Base-by-base conservation (phyloP, 345 rosid species). In the Pseudoturritis turrita region DNA sequence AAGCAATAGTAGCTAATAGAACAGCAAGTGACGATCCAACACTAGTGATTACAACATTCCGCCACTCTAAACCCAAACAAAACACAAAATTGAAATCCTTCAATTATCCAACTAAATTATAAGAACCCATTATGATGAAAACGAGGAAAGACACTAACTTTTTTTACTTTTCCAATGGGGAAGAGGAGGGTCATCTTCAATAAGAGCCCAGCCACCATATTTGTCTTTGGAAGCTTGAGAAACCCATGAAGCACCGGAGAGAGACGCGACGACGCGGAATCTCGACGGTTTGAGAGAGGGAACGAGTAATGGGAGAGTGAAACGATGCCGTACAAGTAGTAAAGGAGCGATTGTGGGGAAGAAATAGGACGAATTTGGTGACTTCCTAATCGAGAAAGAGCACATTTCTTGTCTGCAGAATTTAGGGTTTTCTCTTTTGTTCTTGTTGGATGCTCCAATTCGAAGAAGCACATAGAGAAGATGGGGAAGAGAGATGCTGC, bases 151-250 rank as follows among this genome's bases (percentile, higher is more conserved):
- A 7, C 22, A 18, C 55, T 15, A 87, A 85, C 88, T 89, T 82
- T 77, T 77, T 62, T 73, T 80, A 25, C 58, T 72, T 49, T 29
- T 45, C 26, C 3, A 33, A 8, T 31, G 78, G 23, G 40, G 62
- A 15, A 59, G 51, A 63, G 84, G 82, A 35, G 80, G 13, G 62
- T 85, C 84, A 8, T 75, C 79, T 33, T 77, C 76, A 47, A 65
- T 47, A 39, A 82, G 51, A 59, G 84, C 84, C 98, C 98, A 94
- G 3, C 88, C 93, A 41, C 87, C 89, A 56, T 49, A 87, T 33
- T 57, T 68, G 22, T 80, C 74, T 29, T 28, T 49, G 18, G 55
- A 63, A 21, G 84, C 78, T 54, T 57, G 78, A 66, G 86, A 75
- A 51, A 72, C 57, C 93, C 96, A 90, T 39, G 96, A 84, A 72